phyloP scores from a whole-genome alignment of 805 yeast species.

The Nakazawaea ambrosiae region DNA sequence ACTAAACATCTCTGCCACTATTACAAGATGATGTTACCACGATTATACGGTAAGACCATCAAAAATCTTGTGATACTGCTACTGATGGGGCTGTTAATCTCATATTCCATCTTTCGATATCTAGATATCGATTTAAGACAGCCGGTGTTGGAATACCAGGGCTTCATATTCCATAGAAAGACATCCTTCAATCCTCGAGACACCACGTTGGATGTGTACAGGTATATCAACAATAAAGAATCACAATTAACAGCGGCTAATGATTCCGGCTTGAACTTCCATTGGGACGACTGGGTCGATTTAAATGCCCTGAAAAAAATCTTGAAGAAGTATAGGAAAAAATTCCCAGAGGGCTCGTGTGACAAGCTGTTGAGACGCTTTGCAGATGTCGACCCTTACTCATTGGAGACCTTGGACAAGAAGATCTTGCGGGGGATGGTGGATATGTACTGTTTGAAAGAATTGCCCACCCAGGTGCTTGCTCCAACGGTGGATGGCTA shows the following conservation, averaged over 20 bases:
- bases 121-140: background rate
- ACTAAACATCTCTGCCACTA: too few species aligned
- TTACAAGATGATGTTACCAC: background rate
- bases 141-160: background rate
- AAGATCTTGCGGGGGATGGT: conserved; percentile 5
- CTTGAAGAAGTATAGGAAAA: background rate
- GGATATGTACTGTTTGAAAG: background rate
- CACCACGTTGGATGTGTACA: background rate
- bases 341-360: conserved; percentile 1
- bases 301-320: background rate
- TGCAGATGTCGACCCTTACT: conserved; percentile 5
- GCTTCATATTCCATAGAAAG: background rate
- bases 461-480: background rate
- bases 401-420: conserved; percentile 1
- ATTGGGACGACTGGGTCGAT: conserved; percentile 9
- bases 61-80: background rate
- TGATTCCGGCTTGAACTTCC: background rate
- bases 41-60: conserved; percentile 2
- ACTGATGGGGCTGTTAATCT: background rate
- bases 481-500: conserved; percentile 1
- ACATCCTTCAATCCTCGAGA: conserved; percentile 3
- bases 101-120: background rate
- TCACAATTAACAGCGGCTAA: background rate
- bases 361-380: background rate
- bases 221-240: background rate